Base-by-base conservation (phyloP, 2,329 filamentous ascomycete genomes). In the Aspergillus piperis region DNA sequence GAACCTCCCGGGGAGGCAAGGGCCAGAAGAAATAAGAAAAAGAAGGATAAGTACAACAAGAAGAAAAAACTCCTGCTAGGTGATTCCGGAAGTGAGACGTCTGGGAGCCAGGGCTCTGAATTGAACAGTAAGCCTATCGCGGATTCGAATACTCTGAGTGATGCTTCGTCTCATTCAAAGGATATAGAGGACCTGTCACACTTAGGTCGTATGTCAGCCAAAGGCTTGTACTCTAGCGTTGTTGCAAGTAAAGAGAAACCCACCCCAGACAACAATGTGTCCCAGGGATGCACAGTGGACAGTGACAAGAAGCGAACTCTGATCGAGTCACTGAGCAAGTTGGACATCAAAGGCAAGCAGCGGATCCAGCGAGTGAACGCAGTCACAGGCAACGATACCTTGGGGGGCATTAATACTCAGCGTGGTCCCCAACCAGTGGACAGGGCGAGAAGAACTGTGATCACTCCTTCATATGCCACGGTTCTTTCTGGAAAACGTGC, bases 21-120 rank as follows among this genome's bases (percentile, higher is more conserved):
- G 44, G 63, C 61, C 10, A 63, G 54, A 41, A 66, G 62, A 23
- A 52, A 54, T 11, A 65, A 59, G 48, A 64, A 61, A 21, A 54
- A 53, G 17, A 61, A 36, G 32, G 11, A 36, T 5, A 36, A 36
- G 32, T 13, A 49, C 19, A 65, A 59, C 19, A 65, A 59, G 51
- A 65, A 57, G 17, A 21, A 32, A 4, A 41, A 38, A n/a, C 50
- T 32, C 17, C 11, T 44, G 41, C 17, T 21, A 19, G 41, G 41
- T 44, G 41, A 44, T 5, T 10, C 17, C 3, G 17, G 8, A 5
- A 11, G 41, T 7, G 41, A 21, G 17, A 13, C 17, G 11, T 13
- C 41, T 44, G 41, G 19, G 21, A 10, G 19, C 10, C 41, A 23
- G 19, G 17, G 15, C 19, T 21, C 41, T 42, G 39, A 19, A 10